A percentile compares a stretch with the other conserved stretches of the same genome.
Evolutionary conservation across 176 grass and related monocot genomes (phyloP).

Genomic region (Carex scoparia): DNA sequence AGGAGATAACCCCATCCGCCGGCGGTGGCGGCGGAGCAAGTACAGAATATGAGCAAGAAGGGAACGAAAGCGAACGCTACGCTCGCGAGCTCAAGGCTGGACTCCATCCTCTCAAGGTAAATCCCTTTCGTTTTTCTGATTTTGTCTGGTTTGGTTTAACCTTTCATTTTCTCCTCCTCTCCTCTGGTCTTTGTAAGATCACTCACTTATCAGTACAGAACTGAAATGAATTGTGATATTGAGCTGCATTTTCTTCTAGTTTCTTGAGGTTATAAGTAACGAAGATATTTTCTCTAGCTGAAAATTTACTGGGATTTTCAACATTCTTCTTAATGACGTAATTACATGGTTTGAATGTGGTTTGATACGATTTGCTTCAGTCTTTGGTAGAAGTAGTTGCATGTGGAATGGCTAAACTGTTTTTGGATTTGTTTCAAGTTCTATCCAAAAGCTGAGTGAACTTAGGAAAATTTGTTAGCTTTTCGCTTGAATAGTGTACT

Average conservation of each 20-base stretch:
- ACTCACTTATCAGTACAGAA: neutral
- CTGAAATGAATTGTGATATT: neutral
- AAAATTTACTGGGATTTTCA: neutral
- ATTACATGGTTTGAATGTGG: neutral
- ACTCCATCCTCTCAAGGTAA: slow-evolving; percentile 83
- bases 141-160: neutral
- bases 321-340: neutral
- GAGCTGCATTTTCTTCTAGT: neutral
- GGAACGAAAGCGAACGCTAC: slow-evolving; percentile 63
- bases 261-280: neutral
- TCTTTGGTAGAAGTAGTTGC: neutral
- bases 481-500: neutral
- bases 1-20: slow-evolving; percentile 16
- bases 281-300: neutral
- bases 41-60: slow-evolving; percentile 37
- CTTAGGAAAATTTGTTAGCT: neutral
- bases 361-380: neutral
- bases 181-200: neutral
- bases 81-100: slow-evolving; percentile 73
- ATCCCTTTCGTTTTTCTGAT: neutral
- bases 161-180: neutral
- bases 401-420: neutral
- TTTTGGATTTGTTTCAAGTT: neutral
- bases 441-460: neutral
- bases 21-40: neutral